Base-by-base conservation (phyloP, 768 basidiomycete species). In the Lactarius akahatsu region DNA sequence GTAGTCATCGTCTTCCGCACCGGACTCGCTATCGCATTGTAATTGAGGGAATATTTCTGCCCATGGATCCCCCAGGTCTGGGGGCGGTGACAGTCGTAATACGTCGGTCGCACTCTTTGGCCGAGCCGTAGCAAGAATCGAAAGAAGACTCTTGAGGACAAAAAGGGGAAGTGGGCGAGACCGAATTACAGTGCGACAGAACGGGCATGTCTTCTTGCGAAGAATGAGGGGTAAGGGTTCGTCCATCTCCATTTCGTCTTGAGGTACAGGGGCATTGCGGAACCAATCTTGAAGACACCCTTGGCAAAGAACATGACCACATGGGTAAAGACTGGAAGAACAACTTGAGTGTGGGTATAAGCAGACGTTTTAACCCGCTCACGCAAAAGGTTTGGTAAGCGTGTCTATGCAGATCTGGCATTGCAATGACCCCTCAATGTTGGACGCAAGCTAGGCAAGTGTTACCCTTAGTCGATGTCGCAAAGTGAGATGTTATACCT, bases 401-500 rank as follows among this genome's bases (percentile, higher is more conserved):
- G 86, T 74, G 23, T 92, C 90, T 79, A 90, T 86, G 72, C 90
- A 92, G 54, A 92, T 90, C 71, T 91, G 90, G 72, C 90, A 92
- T 71, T 85, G 86, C 20, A 89, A 74, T 38, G 83, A 82, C 30
- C 76, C 73, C 76, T 91, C 89, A 28, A 90, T 81, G 8, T 78
- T 78, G 11, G 81, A 72, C 13, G 90, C 76, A 41, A 85, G 76
- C 88, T 89, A 64, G 10, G 59, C 23, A 54, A 41, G 50, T 15
- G 65, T 54, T 56, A 32, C 26, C 45, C 9, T 62, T 40, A 60
- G 23, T 63, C 10, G 1, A 34, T 36, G 23, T 7, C n/a, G 10
- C 54, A 41, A 47, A 40, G 16, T 26, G 32, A 57, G 28, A 45
- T 47, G 40, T 34, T 78, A 40, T 69, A 89, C 89, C 74, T 89